A percentile compares a stretch with the other conserved stretches of the same genome.
Conservation (phyloP, 2,329 filamentous ascomycete genomes). For the Paradendryphiella salina region DNA sequence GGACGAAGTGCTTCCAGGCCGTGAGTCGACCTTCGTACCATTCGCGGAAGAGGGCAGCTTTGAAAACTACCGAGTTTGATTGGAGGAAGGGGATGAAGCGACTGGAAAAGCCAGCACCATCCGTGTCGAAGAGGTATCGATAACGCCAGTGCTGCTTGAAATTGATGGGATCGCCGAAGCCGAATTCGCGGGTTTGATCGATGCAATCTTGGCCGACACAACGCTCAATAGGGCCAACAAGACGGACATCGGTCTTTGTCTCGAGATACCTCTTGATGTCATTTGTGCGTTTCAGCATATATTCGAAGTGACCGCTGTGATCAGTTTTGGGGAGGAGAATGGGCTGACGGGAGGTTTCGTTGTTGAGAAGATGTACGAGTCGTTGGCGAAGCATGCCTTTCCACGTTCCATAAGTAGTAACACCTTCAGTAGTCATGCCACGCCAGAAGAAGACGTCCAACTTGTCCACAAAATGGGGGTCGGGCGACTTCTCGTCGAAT, state of each 20-base stretch:
- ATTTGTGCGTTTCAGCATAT: slow-evolving; percentile 58
- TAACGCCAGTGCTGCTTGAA: slow-evolving; percentile 65
- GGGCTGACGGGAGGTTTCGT: slow-evolving; percentile 36
- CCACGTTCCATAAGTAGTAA: slow-evolving; percentile 60
- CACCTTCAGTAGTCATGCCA: slow-evolving; percentile 62
- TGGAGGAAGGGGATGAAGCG: slow-evolving; percentile 67
- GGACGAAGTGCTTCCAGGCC: slow-evolving; percentile 81
- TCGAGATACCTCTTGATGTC: slow-evolving; percentile 60
- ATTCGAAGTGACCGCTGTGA: slow-evolving; percentile 56
- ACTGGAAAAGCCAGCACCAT: slow-evolving; percentile 68
- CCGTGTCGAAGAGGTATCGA: slow-evolving; percentile 72
- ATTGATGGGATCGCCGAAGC: slow-evolving; percentile 50
- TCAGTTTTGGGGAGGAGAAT: slow-evolving; percentile 53
- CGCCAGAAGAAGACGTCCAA: slow-evolving; percentile 73
- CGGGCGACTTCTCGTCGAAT: slow-evolving; percentile 56
- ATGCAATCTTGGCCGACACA: slow-evolving; percentile 59
- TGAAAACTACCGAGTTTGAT: slow-evolving; percentile 69
- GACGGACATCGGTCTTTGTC: slow-evolving; percentile 57
- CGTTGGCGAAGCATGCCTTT: slow-evolving; percentile 71
- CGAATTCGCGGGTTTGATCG: slow-evolving; percentile 58
- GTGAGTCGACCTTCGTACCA: slow-evolving; percentile 77
- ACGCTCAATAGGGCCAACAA: slow-evolving; percentile 63
- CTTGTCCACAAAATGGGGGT: slow-evolving; percentile 63
- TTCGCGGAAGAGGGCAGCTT: slow-evolving; percentile 72
- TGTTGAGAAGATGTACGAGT: slow-evolving; percentile 64